A percentile compares a stretch with the other conserved stretches of the same genome.
Conservation (phyloP, 139 green algal genomes). For the Ulvella scutata region DNA sequence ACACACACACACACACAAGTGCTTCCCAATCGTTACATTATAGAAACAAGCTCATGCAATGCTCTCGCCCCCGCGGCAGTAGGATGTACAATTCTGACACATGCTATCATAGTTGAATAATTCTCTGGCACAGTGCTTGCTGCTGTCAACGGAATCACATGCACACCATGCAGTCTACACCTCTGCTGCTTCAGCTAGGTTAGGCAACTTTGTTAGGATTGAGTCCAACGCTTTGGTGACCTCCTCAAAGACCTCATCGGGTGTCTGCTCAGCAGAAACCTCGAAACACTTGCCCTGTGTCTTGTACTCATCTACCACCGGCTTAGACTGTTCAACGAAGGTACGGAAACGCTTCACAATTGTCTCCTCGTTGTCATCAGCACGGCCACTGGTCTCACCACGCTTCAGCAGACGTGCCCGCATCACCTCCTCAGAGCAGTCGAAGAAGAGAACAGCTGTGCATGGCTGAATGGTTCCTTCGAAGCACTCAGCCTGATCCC, state of each 20-base stretch:
- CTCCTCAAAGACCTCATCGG: conserved; percentile 1
- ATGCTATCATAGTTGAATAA: too few relatives aligned
- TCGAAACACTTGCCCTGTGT: conserved; percentile 1
- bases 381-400: conserved; percentile 30
- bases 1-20: too few relatives aligned
- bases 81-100: too few relatives aligned
- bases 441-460: conserved; percentile 10
- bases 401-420: conserved; percentile 28
- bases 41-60: too few relatives aligned
- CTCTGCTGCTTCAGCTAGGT: too few relatives aligned
- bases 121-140: too few relatives aligned
- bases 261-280: not conserved
- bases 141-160: too few relatives aligned
- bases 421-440: conserved; percentile 20
- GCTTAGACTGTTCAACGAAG: conserved; percentile 8
- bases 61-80: too few relatives aligned
- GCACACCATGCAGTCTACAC: too few relatives aligned
- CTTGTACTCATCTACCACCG: conserved; percentile 8
- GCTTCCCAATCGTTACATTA: too few relatives aligned
- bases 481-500: conserved; percentile 17
- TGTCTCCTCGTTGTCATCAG: conserved; percentile 41
- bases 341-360: conserved; percentile 33
- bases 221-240: conserved; percentile 6
- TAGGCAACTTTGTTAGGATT: too few relatives aligned
- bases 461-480: conserved; percentile 10